phyloP scores from a whole-genome alignment of 805 yeast genomes.

The Henningerozyma blattae region DNA sequence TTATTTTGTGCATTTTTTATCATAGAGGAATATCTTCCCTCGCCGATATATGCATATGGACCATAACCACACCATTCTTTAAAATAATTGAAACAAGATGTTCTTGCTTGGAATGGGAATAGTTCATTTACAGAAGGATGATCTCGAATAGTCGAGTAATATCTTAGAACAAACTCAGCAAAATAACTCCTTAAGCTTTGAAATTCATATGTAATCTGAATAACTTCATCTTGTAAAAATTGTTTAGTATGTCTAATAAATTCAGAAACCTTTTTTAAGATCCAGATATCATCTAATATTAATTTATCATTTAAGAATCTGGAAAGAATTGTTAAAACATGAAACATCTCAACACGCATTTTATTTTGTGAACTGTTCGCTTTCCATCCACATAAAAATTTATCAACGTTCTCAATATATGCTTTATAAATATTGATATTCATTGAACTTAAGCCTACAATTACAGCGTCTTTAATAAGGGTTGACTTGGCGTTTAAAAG shows the following conservation, averaged over 20 bases:
- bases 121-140: slow-evolving; percentile 34
- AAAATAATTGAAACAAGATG: slow-evolving; percentile 67
- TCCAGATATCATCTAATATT: slow-evolving; percentile 55
- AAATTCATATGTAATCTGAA: slow-evolving; percentile 56
- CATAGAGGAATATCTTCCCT: slow-evolving; percentile 54
- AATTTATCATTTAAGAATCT: slow-evolving; percentile 41
- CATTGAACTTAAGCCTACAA: slow-evolving; percentile 79
- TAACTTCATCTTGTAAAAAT: slow-evolving; percentile 41
- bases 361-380: slow-evolving; percentile 30
- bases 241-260: slow-evolving; percentile 51
- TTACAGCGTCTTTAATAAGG: slow-evolving; percentile 71
- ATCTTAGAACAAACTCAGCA: slow-evolving; percentile 67
- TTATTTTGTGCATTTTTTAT: slow-evolving; percentile 29
- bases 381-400: slow-evolving; percentile 44
- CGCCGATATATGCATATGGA: slow-evolving; percentile 43
- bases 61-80: slow-evolving; percentile 97
- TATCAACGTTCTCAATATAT: slow-evolving; percentile 62
- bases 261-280: slow-evolving; percentile 48
- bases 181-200: slow-evolving; percentile 75
- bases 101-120: slow-evolving; percentile 80
- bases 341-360: slow-evolving; percentile 65
- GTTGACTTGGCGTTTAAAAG: slow-evolving; percentile 58
- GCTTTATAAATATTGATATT: slow-evolving; percentile 83
- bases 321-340: slow-evolving; percentile 60
- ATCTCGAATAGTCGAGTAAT: slow-evolving; percentile 45